Evolutionary conservation across 1,139 yeast genomes (phyloP).

Genomic region (Hyphopichia wangnamkhiaoensis): DNA sequence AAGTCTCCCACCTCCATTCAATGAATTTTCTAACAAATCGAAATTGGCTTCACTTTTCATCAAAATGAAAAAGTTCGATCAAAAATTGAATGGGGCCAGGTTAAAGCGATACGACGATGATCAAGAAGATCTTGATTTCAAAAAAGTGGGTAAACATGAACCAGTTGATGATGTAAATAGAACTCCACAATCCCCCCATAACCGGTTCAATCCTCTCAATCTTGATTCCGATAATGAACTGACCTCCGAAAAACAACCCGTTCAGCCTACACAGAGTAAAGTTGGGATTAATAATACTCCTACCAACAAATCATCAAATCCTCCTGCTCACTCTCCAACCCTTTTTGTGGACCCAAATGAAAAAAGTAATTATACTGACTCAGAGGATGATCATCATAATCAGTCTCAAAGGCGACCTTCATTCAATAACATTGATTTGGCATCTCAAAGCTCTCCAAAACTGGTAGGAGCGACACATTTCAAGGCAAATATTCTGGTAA

Average conservation of each 20-base stretch:
- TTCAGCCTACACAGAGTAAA: too few relatives aligned
- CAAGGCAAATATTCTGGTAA: too few relatives aligned
- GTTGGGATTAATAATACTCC: too few relatives aligned
- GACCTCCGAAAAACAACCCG: not conserved
- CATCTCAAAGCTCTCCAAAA: too few relatives aligned
- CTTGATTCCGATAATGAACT: not conserved
- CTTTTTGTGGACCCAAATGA: not conserved
- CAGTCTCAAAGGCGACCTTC: too few relatives aligned
- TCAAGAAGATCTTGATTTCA: not conserved
- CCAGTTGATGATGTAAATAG: not conserved
- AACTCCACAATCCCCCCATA: not conserved
- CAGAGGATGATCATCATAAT: not conserved
- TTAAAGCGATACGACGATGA: not conserved
- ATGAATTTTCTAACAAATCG: slow-evolving; percentile 8
- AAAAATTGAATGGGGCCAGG: slow-evolving; percentile 10
- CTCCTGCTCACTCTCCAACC: not conserved
- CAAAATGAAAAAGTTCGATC: slow-evolving; percentile 20
- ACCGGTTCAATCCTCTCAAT: not conserved
- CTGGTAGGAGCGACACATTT: too few relatives aligned
- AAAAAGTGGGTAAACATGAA: slow-evolving; percentile 2
- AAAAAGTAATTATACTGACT: not conserved
- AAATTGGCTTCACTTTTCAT: slow-evolving; percentile 17
- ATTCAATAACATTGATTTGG: too few relatives aligned
- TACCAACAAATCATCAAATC: too few relatives aligned
- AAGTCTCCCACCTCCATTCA: slow-evolving; percentile 5